Conservation (phyloP, 805 yeast genomes). For the Suhomyces canberraensis region DNA sequence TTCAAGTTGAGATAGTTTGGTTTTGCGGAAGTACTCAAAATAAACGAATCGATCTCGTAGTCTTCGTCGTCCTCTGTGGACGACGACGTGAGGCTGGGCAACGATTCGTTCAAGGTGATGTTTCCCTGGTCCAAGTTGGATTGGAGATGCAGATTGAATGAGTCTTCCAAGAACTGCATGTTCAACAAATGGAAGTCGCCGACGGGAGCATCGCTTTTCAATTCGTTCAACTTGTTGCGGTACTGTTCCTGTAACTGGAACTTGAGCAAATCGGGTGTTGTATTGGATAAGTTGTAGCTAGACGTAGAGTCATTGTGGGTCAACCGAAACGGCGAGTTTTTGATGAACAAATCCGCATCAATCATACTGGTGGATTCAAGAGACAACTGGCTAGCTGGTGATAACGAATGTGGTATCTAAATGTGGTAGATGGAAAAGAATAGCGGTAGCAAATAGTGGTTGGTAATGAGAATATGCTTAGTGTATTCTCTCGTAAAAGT, state of each 20-base stretch:
- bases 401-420: too few species aligned
- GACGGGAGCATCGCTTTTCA: conserved; percentile 5
- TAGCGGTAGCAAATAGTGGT: too few species aligned
- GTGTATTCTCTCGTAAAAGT: too few species aligned
- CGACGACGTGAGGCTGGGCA: conserved; percentile 14
- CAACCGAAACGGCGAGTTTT: conserved; percentile 35
- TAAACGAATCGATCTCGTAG: conserved; percentile 15
- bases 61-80: conserved; percentile 19
- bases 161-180: conserved; percentile 23
- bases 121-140: conserved; percentile 26
- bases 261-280: conserved; percentile 42
- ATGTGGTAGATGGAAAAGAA: too few species aligned
- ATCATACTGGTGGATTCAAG: conserved; percentile 25
- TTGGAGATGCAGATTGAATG: conserved; percentile 37
- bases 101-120: conserved; percentile 9
- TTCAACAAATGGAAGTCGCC: conserved; percentile 11
- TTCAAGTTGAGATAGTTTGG: conserved; percentile 38
- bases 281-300: conserved; percentile 33
- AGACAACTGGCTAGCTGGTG: too few species aligned
- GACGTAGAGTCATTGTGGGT: conserved; percentile 22
- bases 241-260: conserved; percentile 43
- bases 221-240: conserved; percentile 19
- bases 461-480: neutral
- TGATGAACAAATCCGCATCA: conserved; percentile 34
- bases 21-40: conserved; percentile 13